Conservation (phyloP, 192 early-diverging fungal species). For the Backusella morwellensis region DNA sequence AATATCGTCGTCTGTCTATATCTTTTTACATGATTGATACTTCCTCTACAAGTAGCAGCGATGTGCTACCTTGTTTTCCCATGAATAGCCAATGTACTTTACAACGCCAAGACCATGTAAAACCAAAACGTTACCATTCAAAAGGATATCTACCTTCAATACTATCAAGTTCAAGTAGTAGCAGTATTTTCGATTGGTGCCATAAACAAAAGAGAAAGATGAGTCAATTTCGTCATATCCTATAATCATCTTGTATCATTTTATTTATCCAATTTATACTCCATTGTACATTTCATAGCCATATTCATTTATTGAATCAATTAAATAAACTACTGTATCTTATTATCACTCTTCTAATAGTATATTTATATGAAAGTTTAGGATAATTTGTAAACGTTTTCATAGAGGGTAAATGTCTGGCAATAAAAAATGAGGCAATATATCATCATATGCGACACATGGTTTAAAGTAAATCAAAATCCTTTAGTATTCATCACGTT, state of each 20-base stretch:
- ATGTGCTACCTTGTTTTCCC: neutral
- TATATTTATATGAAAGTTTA: neutral
- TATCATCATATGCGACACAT: neutral
- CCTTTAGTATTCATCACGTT: neutral
- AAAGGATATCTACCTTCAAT: neutral
- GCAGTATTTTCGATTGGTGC: neutral
- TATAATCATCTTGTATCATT: neutral
- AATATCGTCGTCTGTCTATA: neutral
- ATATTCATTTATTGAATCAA: neutral
- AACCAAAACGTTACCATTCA: neutral
- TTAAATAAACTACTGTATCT: neutral
- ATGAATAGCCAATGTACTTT: neutral
- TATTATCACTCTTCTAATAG: neutral
- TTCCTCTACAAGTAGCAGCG: neutral
- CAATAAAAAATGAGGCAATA: neutral
- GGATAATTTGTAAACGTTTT: neutral
- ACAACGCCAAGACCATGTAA: neutral
- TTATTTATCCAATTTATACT: neutral
- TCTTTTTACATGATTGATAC: neutral
- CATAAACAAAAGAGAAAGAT: neutral
- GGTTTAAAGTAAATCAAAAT: neutral
- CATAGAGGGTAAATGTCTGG: neutral
- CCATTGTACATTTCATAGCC: neutral
- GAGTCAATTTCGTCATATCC: neutral
- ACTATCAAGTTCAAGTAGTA: neutral